Conservation (phyloP, 2,329 filamentous ascomycete genomes). For the Colletotrichum sp. region DNA sequence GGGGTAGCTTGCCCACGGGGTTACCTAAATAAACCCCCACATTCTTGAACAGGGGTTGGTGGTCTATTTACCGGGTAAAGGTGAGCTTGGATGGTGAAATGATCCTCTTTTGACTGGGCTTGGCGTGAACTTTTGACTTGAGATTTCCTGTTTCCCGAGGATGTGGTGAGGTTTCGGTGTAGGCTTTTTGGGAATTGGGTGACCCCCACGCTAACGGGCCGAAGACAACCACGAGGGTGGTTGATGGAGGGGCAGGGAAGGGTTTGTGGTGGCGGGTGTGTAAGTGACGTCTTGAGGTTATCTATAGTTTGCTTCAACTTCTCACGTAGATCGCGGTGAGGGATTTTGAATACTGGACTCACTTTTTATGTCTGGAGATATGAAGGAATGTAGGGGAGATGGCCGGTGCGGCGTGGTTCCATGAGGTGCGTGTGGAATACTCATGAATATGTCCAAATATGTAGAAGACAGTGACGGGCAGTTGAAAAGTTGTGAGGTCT, state of each 20-base stretch:
- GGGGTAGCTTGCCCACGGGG: neutral
- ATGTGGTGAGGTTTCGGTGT: neutral
- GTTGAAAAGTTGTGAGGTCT: too few species aligned
- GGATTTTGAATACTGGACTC: neutral
- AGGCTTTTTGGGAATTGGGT: neutral
- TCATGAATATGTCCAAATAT: neutral
- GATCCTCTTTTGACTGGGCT: neutral
- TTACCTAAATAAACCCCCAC: neutral
- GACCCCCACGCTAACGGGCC: neutral
- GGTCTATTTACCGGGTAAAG: neutral
- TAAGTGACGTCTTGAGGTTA: neutral
- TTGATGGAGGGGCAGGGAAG: neutral
- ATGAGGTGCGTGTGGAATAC: rapidly evolving
- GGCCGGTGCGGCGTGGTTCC: too few species aligned
- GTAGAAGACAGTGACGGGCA: neutral
- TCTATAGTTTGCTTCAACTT: neutral
- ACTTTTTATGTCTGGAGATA: neutral
- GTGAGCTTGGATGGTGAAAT: neutral
- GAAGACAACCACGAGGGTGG: neutral
- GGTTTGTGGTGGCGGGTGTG: neutral
- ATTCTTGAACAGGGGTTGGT: neutral
- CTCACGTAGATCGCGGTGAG: neutral
- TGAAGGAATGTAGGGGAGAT: neutral
- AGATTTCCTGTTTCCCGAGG: neutral
- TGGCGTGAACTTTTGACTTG: neutral